Percentiles rank a stretch among this genome's conserved stretches.
phyloP scores from a whole-genome alignment of 2,329 filamentous ascomycete genomes.

The Penicillium sp. region DNA sequence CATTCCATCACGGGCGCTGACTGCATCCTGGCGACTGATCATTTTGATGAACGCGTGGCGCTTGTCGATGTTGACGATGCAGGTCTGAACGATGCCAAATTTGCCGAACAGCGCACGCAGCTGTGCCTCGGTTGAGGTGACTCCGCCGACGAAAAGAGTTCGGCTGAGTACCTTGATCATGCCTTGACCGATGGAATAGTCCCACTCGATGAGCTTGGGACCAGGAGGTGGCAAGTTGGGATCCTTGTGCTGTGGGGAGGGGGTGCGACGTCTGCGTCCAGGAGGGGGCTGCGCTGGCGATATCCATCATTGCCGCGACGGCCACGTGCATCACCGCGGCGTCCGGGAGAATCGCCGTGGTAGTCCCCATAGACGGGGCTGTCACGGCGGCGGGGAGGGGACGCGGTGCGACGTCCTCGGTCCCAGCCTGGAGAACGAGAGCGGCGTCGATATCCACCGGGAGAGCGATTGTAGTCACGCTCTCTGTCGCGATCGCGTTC shows the following conservation, averaged over 20 bases:
- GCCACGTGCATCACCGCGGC: slow-evolving; percentile 52
- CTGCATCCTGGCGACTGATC: slow-evolving; percentile 80
- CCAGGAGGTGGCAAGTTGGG: slow-evolving; percentile 44
- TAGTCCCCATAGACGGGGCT: slow-evolving; percentile 70
- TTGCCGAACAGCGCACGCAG: slow-evolving; percentile 73
- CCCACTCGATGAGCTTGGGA: slow-evolving; percentile 75
- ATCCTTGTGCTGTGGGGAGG: slow-evolving; percentile 50
- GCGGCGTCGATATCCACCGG: slow-evolving; percentile 59
- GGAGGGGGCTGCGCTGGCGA: slow-evolving; percentile 80
- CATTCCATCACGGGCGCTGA: slow-evolving; percentile 79
- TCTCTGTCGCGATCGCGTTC: slow-evolving; percentile 61
- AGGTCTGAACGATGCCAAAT: slow-evolving; percentile 87
- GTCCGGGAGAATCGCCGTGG: slow-evolving; percentile 62
- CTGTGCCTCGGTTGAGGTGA: slow-evolving; percentile 78
- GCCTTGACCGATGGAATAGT: slow-evolving; percentile 65
- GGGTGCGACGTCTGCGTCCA: slow-evolving; percentile 61
- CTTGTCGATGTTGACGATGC: slow-evolving; percentile 97
- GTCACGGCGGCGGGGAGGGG: slow-evolving; percentile 57
- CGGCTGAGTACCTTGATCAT: slow-evolving; percentile 89
- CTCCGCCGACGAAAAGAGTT: slow-evolving; percentile 93
- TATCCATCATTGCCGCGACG: slow-evolving; percentile 57
- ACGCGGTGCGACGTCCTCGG: slow-evolving; percentile 59
- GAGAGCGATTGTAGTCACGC: slow-evolving; percentile 58
- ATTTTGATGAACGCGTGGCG: slow-evolving; percentile 99
- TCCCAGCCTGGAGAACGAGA: slow-evolving; percentile 74